Percentiles rank a stretch among this genome's conserved stretches.
These are phyloP conservation scores for Brassica napus DNA, from an alignment of 345 rosid genomes.

Conservation along the genomic window DNA sequence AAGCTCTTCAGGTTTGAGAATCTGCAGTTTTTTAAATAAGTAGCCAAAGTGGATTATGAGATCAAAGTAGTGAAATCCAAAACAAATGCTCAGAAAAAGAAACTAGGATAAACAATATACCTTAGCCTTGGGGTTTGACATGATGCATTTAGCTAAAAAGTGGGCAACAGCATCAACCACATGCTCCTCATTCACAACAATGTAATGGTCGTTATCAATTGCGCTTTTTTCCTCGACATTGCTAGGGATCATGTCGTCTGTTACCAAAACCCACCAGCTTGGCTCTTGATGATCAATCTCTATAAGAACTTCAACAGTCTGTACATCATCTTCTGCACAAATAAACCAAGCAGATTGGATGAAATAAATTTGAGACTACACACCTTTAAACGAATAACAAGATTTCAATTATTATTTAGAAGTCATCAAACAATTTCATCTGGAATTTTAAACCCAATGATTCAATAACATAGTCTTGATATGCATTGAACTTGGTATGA, in stretches of 20 bases:
- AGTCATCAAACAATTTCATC: neutral
- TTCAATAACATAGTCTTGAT: neutral
- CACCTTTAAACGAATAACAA: neutral
- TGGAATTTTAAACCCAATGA: neutral
- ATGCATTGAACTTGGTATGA: no score
- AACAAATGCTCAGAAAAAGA: neutral
- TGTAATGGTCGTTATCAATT: slow-evolving; percentile 76
- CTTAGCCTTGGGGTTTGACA: slow-evolving; percentile 80
- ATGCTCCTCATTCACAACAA: slow-evolving; percentile 73
- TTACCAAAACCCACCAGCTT: slow-evolving; percentile 98
- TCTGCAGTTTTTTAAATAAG: slow-evolving; percentile 53
- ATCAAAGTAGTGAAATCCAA: neutral
- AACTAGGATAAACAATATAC: slow-evolving; percentile 36
- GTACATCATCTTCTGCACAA: slow-evolving; percentile 59
- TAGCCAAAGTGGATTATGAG: slow-evolving; percentile 4
- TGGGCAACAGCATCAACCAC: slow-evolving; percentile 88
- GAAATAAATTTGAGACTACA: neutral
- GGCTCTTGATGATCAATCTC: slow-evolving; percentile 73
- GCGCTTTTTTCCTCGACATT: slow-evolving; percentile 75
- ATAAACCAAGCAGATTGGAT: neutral
- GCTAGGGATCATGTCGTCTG: slow-evolving; percentile 81
- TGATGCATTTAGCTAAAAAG: slow-evolving; percentile 89
- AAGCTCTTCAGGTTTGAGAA: slow-evolving; percentile 71
- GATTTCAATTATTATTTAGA: neutral
- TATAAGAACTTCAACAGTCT: slow-evolving; percentile 65